Base-by-base conservation (phyloP, 352 stramenopile genomes). In the Phytophthora quininea region DNA sequence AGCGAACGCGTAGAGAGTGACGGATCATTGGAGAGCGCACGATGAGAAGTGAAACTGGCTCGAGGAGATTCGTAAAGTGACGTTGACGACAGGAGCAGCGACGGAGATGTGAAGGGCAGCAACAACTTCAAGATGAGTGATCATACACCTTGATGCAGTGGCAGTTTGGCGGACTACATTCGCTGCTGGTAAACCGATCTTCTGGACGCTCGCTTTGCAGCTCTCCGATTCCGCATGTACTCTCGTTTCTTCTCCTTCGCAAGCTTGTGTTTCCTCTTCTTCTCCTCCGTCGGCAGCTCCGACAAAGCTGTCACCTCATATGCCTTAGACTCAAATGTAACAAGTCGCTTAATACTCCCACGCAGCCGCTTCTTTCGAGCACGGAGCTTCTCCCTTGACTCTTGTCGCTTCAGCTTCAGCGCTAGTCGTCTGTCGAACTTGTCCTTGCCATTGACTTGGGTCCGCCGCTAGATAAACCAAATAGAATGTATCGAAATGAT, bases 1-100 rank as follows among this genome's bases (percentile, higher is more conserved):
- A 54, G 66, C 73, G 52, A 82, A 64, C 19, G 71, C 58, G 52
- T 32, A 12, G 43, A 8, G 12, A 47, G n/a, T 10, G 43, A 14
- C 19, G 50, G 52, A 12, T 11, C 35, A 40, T 40, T 40, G 10
- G 6, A 40, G 19, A 62, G 38, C 14, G 42, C 51, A 31, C 51
- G 33, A 33, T 35, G 40, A 48, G 24, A 40, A 11, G 35, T 40
- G 35, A 11, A 40, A 0, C 35, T 40, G 35, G 35, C 19, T 40
- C 35, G 35, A 40, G 35, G 35, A 11, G 35, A 40, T 40, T 40
- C 35, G 35, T 6, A 40, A 40, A 40, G 35, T 40, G 35, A 40
- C 6, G 35, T 40, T 40, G 19, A 24, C 19, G 19, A 24, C 19
- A 24, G 19, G 19, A 24, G 19, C 19, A 24, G 19, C 19, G 19